Base-by-base conservation (phyloP, 2,329 filamentous ascomycete genomes). In the Mycosphaerelloides madeirae region DNA sequence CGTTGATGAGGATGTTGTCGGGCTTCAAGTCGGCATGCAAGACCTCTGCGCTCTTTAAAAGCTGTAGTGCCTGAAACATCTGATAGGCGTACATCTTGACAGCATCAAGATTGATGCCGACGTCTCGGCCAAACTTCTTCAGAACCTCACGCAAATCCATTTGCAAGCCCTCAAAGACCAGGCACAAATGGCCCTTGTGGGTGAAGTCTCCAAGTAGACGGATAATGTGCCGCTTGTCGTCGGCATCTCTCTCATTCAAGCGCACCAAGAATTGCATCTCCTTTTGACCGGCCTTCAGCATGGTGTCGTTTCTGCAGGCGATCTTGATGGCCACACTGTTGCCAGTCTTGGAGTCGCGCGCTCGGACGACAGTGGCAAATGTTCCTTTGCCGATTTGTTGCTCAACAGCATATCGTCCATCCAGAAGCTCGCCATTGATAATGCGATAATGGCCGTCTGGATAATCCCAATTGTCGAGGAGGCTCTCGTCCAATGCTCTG, bases 21-120 rank as follows among this genome's bases (percentile, higher is more conserved):
- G 93, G 93, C 68, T 98, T 98, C 58, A 98, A 68, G 74, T 98
- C 93, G 12, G 91, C 90, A 65, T 98, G 93, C 41, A 98, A 79
- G 63, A 98, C 87, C 66, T 89, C 89, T 71, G 87, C 94, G 63
- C 88, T 91, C 57, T 88, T 85, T 72, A 98, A 80, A 59, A 96
- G 83, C 57, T 83, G 84, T 41, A 98, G 71, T 2, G 88, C 88
- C 20, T 94, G 76, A 65, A 98, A 96, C 65, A 95, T 95, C 68
- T 98, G 93, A 60, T 90, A 85, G 3, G 91, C 87, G 63, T 96
- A 98, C 13, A 84, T 81, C 56, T 88, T 81, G 37, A 95, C 91
- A 9, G 90, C 91, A 49, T 80, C 80, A 43, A 97, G 70, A 59
- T 95, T 94, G 69, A 98, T 87, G 53, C 93, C 93, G 36, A 95